phyloP scores from a whole-genome alignment of 768 basidiomycete species.

The Cyathus striatus region DNA sequence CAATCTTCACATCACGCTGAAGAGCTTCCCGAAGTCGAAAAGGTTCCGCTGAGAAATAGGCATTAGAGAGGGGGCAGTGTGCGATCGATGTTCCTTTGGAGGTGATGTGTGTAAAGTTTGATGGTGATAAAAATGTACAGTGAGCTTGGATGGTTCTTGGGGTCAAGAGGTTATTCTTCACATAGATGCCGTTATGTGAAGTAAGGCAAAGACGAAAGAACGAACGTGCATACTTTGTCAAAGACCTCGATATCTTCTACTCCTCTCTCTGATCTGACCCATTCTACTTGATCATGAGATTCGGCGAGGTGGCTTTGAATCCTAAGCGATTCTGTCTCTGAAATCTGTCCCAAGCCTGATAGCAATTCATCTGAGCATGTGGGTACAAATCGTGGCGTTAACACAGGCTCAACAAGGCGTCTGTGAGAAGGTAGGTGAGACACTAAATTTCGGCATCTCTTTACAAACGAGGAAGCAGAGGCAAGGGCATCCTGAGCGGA shows the following conservation, averaged over 20 bases:
- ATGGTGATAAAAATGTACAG: conserved; percentile 70
- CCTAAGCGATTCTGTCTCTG: conserved; percentile 36
- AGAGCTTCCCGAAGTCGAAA: conserved; percentile 73
- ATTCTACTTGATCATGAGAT: conserved; percentile 68
- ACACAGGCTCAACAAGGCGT: conserved; percentile 69
- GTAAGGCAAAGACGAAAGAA: background rate
- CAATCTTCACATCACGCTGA: conserved; percentile 56
- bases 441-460: conserved; percentile 37
- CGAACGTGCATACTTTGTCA: conserved; percentile 44
- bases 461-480: conserved; percentile 53
- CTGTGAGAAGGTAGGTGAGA: conserved; percentile 34
- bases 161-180: conserved; percentile 57
- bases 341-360: conserved; percentile 52
- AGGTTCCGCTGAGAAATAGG: conserved; percentile 74
- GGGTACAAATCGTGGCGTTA: conserved; percentile 88
- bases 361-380: conserved; percentile 78
- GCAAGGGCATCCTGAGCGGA: conserved; percentile 43
- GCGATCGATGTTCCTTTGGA: conserved; percentile 58
- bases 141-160: conserved; percentile 76
- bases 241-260: conserved; percentile 75
- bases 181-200: background rate
- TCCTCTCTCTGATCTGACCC: conserved; percentile 57
- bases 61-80: conserved; percentile 87
- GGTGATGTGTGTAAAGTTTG: conserved; percentile 47
- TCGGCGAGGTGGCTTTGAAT: conserved; percentile 86